Evolutionary conservation across 176 grass and related monocot genomes (phyloP).

Genomic region (Miscanthus lutarioriparius): DNA sequence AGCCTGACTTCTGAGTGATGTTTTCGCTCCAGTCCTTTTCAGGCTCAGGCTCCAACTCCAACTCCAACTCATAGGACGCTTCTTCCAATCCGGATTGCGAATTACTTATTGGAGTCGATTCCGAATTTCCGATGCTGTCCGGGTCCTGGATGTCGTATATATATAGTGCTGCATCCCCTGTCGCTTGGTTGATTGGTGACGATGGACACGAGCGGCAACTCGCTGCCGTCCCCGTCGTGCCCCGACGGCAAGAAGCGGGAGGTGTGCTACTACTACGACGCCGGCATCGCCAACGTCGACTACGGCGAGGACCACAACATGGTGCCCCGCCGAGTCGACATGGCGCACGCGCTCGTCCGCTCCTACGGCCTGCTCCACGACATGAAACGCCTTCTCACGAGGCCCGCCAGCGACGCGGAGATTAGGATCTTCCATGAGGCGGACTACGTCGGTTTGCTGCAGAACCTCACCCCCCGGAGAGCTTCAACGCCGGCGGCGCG

Average conservation of each 20-base stretch:
- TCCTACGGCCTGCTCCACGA: slow-evolving; percentile 45
- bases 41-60: too few species aligned
- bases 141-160: too few species aligned
- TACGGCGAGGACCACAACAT: slow-evolving; percentile 56
- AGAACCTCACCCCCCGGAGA: slow-evolving; percentile 32
- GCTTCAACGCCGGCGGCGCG: neutral
- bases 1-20: too few species aligned
- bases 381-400: slow-evolving; percentile 34
- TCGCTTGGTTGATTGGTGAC: neutral
- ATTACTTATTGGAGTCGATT: neutral
- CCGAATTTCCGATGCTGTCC: neutral
- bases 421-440: slow-evolving; percentile 39
- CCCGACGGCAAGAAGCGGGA: slow-evolving; percentile 53
- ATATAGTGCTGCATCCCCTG: too few species aligned
- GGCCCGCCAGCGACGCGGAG: slow-evolving; percentile 36
- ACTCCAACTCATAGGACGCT: too few species aligned
- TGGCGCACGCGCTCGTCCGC: slow-evolving; percentile 57
- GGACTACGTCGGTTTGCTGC: slow-evolving; percentile 44
- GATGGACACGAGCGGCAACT: slow-evolving; percentile 46
- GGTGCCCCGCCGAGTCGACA: slow-evolving; percentile 59
- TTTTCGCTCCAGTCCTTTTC: too few species aligned
- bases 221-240: slow-evolving; percentile 49
- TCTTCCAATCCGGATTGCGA: neutral
- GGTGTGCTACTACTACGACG: slow-evolving; percentile 83
- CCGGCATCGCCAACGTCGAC: slow-evolving; percentile 53